Evolutionary conservation across 352 stramenopile genomes (phyloP), one percentile per base, ranked within the genome.

Genomic region (Stramenopiles sp.): DNA sequence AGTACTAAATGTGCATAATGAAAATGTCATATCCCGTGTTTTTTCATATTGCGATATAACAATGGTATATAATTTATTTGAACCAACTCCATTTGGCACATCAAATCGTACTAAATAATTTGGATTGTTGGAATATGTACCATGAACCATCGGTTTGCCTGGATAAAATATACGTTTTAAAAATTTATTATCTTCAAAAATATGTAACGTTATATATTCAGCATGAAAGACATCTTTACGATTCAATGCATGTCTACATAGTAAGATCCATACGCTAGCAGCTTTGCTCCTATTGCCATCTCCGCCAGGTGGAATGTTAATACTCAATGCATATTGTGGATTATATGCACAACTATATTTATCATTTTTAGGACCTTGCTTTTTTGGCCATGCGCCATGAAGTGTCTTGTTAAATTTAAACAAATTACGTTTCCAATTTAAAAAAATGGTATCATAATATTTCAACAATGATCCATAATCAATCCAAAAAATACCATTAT

Each of bases 401-500:
- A 85, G 87, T 29, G 90, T 88, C 27, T 85, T 88, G 82, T 89
- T 89, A 81, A 88, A 89, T 7, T 83, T 86, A 80, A 98, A 97
- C 13, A 98, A 84, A 33, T 87, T 84, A 27, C 93, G 92, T 79
- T 97, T 97, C 94, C 94, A 98, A 74, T 94, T 97, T 73, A 98
- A 83, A 81, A 97, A 97, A 30, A 98, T 84, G 69, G 90, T 94
- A 31, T 92, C 86, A 78, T 96, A 98, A 78, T 96, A 95, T 13
- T 86, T 73, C 53, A 95, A 88, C 1, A 98, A 86, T 32, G 94
- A 95, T 1, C 93, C 87, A 81, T 95, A 94, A 79, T 95, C 89
- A 78, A 98, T 97, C 91, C 92, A 98, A 82, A 98, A 98, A 7
- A 97, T 86, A 0, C 94, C 94, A 80, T 97, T 91, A 80, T 98